Evolutionary conservation across 1,139 yeast genomes (phyloP), one percentile per base, ranked within the genome.

Genomic region (Sugiyamaella grinbergsii): DNA sequence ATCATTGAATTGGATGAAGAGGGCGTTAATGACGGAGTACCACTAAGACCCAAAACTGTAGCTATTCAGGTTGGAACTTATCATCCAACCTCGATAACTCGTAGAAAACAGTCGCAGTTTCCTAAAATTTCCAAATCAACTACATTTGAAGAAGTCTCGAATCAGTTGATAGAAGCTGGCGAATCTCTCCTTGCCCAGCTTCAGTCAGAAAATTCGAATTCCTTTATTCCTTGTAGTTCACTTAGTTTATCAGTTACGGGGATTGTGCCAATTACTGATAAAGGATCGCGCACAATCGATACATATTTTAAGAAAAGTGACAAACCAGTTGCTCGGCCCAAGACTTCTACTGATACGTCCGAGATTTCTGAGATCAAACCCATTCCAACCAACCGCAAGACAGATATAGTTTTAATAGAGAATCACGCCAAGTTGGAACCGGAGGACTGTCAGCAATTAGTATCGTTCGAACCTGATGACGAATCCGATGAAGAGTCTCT

Each of bases 1-100:
- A 65, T 90, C 10, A 71, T 77, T 23, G 98, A 91, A 60, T 66
- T 84, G 60, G 94, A 88, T 57, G 95, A 89, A 54, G 70, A 71
- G 24, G 34, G 28, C 16, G 41, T 7, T 1, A 47, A 40, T 38
- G 44, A 54, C 24, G 57, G 61, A 7, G 31, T 53, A 3, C 50
- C 56, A 0, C 53, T 64, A 10, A 57, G 72, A 11, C 77, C 78
- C 2, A 63, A 62, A 32, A 70, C 74, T 0, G 58, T 72, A n/a
- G 58, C 65, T 1, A 44, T 74, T 8, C 62, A 62, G 13, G 63
- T 55, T 29, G 53, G 55, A 23, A 57, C 48, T 44, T 50, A 43
- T 53, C 54, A 47, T 22, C 53, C 53, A 6, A 33, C 41, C 34
- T 40, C 51, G 42, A 53, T 50, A 7, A 38, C 56, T 5, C 58